Base-by-base conservation (phyloP, 257 asterid genomes). In the Lithospermum erythrorhizon region DNA sequence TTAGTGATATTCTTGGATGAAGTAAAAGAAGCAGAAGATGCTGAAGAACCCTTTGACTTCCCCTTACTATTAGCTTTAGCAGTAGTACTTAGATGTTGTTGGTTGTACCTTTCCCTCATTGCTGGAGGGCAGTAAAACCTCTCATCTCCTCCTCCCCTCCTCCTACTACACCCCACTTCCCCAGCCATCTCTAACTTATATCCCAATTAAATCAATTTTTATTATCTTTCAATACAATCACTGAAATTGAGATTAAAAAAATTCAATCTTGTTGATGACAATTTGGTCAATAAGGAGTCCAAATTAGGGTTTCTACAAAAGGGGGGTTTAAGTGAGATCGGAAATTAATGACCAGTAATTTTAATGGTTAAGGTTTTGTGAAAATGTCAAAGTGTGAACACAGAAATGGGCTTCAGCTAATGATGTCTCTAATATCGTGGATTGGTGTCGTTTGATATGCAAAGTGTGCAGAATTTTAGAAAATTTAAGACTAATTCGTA, bases 101-200 rank as follows among this genome's bases (percentile, higher is more conserved):
- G 79, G 67, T 81, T 82, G 64, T 78, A 75, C 52, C 68, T 49
- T 81, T 65, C 69, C 53, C 95, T 74, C 90, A 91, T 69, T 53
- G 96, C 94, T 25, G 98, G 98, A 0, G 95, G 94, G 71, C 94
- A 78, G 65, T 87, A 91, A 72, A 83, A 76, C 68, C 91, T 79
- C 23, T 81, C 86, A 49, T 82, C 95, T 13, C 85, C 89, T 22
- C 66, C 56, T 45, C 69, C 73, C 67, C 83, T 77, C 66, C 78
- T 76, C 23, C 70, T 61, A 55, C 70, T 61, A 55, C 61, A 21
- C 27, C 66, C 45, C 15, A 16, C 29, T 21, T 54, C 72, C 60
- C 77, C 78, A 65, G 87, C 68, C 84, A 77, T 77, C 49, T 8
- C 11, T 41, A 41, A 13, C 1, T 13, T 41, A 17, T 14, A 2